A percentile compares a stretch with the other conserved stretches of the same genome.
Conservation (phyloP, 192 early-diverging fungal genomes). For the Geosiphon pyriformis region DNA sequence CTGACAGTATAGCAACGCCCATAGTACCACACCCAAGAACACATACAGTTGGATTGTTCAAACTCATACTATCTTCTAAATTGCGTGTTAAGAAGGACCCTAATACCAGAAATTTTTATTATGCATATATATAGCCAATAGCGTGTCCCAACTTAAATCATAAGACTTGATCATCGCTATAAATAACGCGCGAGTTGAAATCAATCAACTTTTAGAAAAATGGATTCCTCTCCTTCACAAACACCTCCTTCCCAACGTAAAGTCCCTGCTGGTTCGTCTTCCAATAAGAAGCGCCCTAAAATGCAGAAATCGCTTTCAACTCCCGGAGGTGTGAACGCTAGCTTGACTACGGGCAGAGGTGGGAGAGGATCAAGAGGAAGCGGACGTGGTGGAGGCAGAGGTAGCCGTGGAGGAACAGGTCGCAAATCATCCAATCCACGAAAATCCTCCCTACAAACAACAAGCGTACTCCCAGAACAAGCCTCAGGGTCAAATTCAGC, state of each 20-base stretch:
- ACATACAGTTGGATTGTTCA: constrained; percentile 32
- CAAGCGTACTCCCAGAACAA: not conserved
- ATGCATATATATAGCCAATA: too few relatives aligned
- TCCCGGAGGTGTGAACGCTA: not conserved
- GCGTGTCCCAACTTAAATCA: too few relatives aligned
- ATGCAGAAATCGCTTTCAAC: not conserved
- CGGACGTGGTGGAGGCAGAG: not conserved
- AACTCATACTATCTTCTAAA: too few relatives aligned
- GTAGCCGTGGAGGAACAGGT: not conserved
- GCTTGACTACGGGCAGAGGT: not conserved
- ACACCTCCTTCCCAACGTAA: not conserved
- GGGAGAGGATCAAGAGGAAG: not conserved
- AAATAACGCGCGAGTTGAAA: too few relatives aligned
- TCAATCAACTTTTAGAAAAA: too few relatives aligned
- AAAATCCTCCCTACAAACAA: not conserved
- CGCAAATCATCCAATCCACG: not conserved
- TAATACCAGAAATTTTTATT: too few relatives aligned
- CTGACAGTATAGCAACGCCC: constrained; percentile 47
- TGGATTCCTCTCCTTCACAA: not conserved
- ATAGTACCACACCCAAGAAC: constrained; percentile 51
- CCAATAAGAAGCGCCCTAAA: not conserved
- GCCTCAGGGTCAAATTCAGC: not conserved
- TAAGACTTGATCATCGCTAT: too few relatives aligned
- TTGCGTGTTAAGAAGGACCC: too few relatives aligned
- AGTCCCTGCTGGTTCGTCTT: not conserved